Evolutionary conservation across 2,329 filamentous ascomycete genomes (phyloP).

Genomic region (Aspergillus quadrilineatus): DNA sequence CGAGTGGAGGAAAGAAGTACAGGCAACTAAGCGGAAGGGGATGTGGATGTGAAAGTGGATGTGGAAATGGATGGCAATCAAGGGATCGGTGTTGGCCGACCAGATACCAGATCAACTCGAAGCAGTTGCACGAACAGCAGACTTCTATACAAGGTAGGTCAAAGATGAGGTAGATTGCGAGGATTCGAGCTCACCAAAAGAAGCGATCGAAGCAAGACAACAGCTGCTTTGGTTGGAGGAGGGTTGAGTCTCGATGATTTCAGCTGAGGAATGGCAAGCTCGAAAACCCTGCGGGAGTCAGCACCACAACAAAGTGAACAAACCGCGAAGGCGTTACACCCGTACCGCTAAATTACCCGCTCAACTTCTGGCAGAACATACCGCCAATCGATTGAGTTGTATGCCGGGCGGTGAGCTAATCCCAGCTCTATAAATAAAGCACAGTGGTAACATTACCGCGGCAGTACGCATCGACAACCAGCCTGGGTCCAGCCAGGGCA

Average conservation of each 20-base stretch:
- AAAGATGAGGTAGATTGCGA: background rate
- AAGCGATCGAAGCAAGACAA: slow-evolving; percentile 9
- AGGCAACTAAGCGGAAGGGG: slow-evolving; percentile 7
- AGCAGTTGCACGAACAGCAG: background rate
- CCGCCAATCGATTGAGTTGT: background rate
- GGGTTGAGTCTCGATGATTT: slow-evolving; percentile 5
- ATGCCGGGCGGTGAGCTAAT: background rate
- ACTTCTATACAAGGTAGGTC: slow-evolving; percentile 1
- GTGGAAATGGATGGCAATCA: slow-evolving; percentile 8
- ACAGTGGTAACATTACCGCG: background rate
- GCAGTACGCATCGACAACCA: background rate
- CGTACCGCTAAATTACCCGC: slow-evolving; percentile 3
- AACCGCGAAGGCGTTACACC: background rate
- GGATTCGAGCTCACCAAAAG: slow-evolving; percentile 6
- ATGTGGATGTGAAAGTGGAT: background rate
- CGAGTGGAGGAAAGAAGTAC: slow-evolving; percentile 12
- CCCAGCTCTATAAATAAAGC: slow-evolving; percentile 6
- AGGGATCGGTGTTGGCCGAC: slow-evolving; percentile 13
- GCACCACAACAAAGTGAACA: slow-evolving; percentile 5
- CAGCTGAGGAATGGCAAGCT: background rate
- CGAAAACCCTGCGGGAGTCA: slow-evolving; percentile 4
- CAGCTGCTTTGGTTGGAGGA: background rate
- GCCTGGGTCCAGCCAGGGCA: background rate
- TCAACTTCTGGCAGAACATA: background rate
- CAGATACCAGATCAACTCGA: background rate